Evolutionary conservation across 2,329 filamentous ascomycete species (phyloP).

Genomic region (Fusarium longipes): DNA sequence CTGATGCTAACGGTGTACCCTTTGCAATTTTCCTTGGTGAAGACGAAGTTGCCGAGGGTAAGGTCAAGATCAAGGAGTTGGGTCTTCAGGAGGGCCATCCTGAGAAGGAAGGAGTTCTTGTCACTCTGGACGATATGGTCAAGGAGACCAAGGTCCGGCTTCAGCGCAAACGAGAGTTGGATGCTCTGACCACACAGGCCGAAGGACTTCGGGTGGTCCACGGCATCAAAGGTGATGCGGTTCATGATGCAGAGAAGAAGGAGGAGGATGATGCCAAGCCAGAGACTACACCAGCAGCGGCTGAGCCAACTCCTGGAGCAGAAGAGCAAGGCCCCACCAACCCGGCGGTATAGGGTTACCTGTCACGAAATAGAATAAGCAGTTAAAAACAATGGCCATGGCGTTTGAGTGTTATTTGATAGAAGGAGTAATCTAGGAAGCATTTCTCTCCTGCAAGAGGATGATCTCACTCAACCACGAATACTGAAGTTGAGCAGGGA

Average conservation of each 20-base stretch:
- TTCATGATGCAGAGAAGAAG: constrained; percentile 32
- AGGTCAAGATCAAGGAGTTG: constrained; percentile 86
- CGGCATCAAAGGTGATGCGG: constrained; percentile 55
- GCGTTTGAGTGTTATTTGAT: constrained; percentile 30
- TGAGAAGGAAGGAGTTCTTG: constrained; percentile 87
- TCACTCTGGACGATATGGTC: constrained; percentile 72
- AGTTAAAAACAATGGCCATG: constrained; percentile 33
- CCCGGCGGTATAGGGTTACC: constrained; percentile 18
- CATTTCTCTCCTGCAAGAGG: constrained; percentile 1
- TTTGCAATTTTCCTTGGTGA: constrained; percentile 91
- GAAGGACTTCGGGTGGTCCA: constrained; percentile 60
- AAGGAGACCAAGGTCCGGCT: constrained; percentile 67
- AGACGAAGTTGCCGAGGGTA: constrained; percentile 84
- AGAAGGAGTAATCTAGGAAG: constrained; percentile 20
- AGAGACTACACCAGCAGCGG: constrained; percentile 20
- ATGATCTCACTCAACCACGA: constrained; percentile 1
- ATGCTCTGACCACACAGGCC: constrained; percentile 56
- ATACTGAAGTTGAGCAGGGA: constrained; percentile 1
- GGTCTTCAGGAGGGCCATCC: constrained; percentile 82
- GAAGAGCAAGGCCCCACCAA: constrained; percentile 28
- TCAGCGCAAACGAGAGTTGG: constrained; percentile 57
- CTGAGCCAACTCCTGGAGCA: constrained; percentile 18
- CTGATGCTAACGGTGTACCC: constrained; percentile 81
- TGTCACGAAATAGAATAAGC: constrained; percentile 27
- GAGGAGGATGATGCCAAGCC: constrained; percentile 23